These are phyloP conservation scores for Vicia faba DNA, from an alignment of 306 rosid species.

Conservation along the genomic window DNA sequence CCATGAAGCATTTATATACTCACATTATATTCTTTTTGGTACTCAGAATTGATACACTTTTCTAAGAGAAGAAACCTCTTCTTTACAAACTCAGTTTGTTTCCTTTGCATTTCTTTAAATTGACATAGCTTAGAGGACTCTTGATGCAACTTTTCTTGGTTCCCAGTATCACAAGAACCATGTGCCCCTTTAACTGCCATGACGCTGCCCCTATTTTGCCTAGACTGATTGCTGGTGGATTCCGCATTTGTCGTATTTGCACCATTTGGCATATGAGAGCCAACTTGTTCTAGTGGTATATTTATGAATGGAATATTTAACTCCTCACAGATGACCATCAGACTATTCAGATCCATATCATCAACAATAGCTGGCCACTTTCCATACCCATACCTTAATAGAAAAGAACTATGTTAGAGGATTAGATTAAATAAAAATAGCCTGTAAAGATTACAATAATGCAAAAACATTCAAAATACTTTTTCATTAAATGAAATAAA, in stretches of 20 bases:
- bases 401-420: conserved; percentile 34
- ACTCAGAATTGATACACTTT: conserved; percentile 80
- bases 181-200: conserved; percentile 46
- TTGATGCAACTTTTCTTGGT: conserved; percentile 59
- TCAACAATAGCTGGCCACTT: conserved; percentile 92
- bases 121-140: conserved; percentile 59
- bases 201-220: conserved; percentile 53
- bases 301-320: conserved; percentile 73
- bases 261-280: conserved; percentile 61
- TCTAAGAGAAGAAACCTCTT: conserved; percentile 91
- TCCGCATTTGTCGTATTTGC: conserved; percentile 45
- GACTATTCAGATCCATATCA: conserved; percentile 83
- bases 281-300: conserved; percentile 66
- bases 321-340: conserved; percentile 83
- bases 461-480: background rate
- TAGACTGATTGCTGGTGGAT: conserved; percentile 44
- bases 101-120: conserved; percentile 89
- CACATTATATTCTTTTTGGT: conserved; percentile 72
- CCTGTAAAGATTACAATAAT: background rate
- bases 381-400: conserved; percentile 88
- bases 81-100: conserved; percentile 83
- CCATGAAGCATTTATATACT: conserved; percentile 41
- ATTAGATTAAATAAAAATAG: conserved; percentile 9
- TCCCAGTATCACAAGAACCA: conserved; percentile 60
- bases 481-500: background rate